These are phyloP conservation scores for Sugiyamaella qingdaonensis DNA, from an alignment of 805 yeast genomes.

Conservation along the genomic window DNA sequence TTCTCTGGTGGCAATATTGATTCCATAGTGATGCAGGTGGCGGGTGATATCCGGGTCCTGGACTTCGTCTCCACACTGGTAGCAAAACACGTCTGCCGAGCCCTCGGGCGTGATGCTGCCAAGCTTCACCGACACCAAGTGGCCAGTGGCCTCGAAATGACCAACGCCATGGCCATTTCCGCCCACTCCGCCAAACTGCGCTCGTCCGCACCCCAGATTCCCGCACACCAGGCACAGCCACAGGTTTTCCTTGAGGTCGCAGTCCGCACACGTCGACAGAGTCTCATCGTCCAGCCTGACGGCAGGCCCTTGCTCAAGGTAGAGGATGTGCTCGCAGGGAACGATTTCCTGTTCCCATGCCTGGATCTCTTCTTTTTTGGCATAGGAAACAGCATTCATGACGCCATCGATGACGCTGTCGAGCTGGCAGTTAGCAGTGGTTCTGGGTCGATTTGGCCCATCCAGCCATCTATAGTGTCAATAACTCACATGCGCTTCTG, in stretches of 20 bases:
- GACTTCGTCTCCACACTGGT: slow-evolving; percentile 83
- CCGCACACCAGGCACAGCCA: slow-evolving; percentile 96
- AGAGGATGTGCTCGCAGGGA: slow-evolving; percentile 72
- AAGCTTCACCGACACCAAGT: slow-evolving; percentile 81
- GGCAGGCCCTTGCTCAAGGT: slow-evolving; percentile 39
- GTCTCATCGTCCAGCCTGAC: slow-evolving; percentile 10
- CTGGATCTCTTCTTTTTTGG: slow-evolving; percentile 62
- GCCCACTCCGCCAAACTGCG: slow-evolving; percentile 89
- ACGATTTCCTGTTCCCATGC: slow-evolving; percentile 89
- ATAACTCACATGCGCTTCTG: slow-evolving; percentile 7
- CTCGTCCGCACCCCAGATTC: slow-evolving; percentile 87
- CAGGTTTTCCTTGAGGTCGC: slow-evolving; percentile 61
- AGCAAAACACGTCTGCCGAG: slow-evolving; percentile 81
- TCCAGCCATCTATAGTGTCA: background rate
- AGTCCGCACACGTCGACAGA: slow-evolving; percentile 33
- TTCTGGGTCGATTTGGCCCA: too few species aligned
- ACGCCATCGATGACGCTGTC: slow-evolving; percentile 41
- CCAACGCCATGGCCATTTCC: slow-evolving; percentile 88
- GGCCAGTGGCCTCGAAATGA: slow-evolving; percentile 60
- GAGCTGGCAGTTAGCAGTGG: slow-evolving; percentile 32
- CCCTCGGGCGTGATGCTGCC: slow-evolving; percentile 81
- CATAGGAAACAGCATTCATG: slow-evolving; percentile 53
- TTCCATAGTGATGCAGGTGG: slow-evolving; percentile 57
- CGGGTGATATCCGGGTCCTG: slow-evolving; percentile 56
- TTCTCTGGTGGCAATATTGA: slow-evolving; percentile 49